phyloP scores from a whole-genome alignment of 345 rosid genomes.

The Boechera stricta region DNA sequence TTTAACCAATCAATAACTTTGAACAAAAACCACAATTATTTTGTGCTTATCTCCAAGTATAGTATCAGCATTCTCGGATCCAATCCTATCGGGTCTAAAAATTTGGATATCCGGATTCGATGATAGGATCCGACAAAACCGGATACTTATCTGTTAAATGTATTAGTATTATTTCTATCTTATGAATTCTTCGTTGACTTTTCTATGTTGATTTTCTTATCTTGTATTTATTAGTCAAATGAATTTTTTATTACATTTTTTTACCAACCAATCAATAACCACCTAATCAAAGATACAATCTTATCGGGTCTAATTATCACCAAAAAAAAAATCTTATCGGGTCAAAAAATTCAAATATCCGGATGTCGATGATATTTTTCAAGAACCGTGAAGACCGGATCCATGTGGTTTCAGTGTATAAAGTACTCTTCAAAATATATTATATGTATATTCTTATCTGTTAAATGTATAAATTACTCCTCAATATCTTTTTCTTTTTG shows the following conservation, averaged over 20 bases:
- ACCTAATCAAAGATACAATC: no score
- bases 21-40: background rate
- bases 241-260: background rate
- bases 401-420: background rate
- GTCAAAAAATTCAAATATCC: background rate
- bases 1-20: background rate
- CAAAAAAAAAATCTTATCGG: background rate
- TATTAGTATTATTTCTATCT: conserved; percentile 34
- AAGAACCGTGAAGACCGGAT: background rate
- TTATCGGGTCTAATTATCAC: no score
- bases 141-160: no score
- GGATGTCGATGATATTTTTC: background rate
- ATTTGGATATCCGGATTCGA: no score
- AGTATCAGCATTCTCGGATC: background rate
- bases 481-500: background rate
- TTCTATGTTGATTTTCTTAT: background rate
- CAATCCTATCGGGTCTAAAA: background rate
- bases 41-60: background rate
- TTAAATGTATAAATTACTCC: no score
- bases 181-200: background rate
- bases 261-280: background rate
- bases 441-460: no score
- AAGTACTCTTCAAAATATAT: background rate
- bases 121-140: no score
- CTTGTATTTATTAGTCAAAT: background rate